Evolutionary conservation across 257 asterid genomes (phyloP), one percentile per base, ranked within the genome.

Genomic region (Leptodermis oblonga): DNA sequence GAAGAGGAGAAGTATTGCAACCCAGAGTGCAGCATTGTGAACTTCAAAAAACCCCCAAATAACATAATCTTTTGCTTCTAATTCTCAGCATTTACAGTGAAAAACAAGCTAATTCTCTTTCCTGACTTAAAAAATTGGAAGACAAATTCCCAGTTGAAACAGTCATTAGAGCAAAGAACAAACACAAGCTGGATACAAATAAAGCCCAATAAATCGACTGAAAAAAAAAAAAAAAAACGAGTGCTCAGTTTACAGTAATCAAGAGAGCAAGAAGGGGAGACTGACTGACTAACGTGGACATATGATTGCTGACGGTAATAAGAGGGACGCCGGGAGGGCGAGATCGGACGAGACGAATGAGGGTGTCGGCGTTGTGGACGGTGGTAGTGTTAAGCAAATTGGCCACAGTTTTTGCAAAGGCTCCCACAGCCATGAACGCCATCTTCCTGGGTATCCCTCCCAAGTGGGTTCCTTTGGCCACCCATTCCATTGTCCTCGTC

Each of bases 251-350:
- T 51, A 34, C 42, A 22, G 48, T 37, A 36, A 61, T 69, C 62
- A 77, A 64, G 71, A 79, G 74, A 81, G 55, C 28, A 48, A 1
- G 28, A 43, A 15, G 33, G 18, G 22, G 18, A 52, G 64, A 70
- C 54, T 18, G 67, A 76, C 64, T 77, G 80, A 87, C 97, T 83
- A 82, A 94, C 98, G 98, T 91, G 82, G 99, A 94, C 98, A 91
- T 87, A 79, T 91, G 99, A 73, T 94, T 94, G 87, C 98, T 91
- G 81, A 94, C 95, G 37, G 99, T 94, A 76, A 94, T 72, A 48
- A 94, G 96, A 75, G 99, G 99, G n/a, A 89, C 86, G 15, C 89
- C 87, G 4, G 92, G 82, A 72, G 97, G 96, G 17, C 99, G 97
- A 81, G 82, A 81, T 25, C 86, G 88, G 80, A 87, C 97, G 18